These are phyloP conservation scores for Tetrapisispora phaffii DNA, from an alignment of 805 yeast genomes.

Conservation along the genomic window DNA sequence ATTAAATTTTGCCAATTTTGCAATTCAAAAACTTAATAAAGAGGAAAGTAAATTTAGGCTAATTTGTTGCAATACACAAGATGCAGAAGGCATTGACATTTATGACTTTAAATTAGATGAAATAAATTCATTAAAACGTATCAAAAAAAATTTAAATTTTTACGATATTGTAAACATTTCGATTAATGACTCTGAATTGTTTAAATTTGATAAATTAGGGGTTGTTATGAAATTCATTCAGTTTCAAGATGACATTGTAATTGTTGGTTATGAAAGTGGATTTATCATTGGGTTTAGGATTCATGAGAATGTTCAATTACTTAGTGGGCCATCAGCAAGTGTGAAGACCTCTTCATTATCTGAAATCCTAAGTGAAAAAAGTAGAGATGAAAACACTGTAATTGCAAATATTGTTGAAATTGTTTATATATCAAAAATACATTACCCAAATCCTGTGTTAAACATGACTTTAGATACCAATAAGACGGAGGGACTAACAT, in stretches of 20 bases:
- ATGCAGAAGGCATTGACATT: conserved; percentile 24
- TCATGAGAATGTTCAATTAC: background rate
- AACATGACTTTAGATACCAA: conserved; percentile 7
- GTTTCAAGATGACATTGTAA: conserved; percentile 9
- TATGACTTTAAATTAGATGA: conserved; percentile 13
- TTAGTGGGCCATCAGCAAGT: background rate
- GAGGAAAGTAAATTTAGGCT: conserved; percentile 9
- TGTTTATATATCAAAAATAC: conserved; percentile 17
- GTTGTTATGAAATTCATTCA: conserved; percentile 21
- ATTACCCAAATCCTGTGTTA: conserved; percentile 25
- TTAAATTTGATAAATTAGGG: conserved; percentile 20
- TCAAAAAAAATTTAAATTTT: conserved; percentile 15
- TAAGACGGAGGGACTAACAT: background rate
- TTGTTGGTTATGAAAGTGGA: conserved; percentile 26
- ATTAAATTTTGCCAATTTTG: conserved; percentile 25
- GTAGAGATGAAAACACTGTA: background rate
- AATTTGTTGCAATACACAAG: conserved; percentile 24
- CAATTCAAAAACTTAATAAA: conserved; percentile 4
- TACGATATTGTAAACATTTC: conserved; percentile 7
- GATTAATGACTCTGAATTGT: conserved; percentile 1
- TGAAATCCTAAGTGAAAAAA: background rate
- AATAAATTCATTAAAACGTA: conserved; percentile 17
- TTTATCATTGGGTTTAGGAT: conserved; percentile 20
- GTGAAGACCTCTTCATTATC: background rate
- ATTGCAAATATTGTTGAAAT: conserved; percentile 7